Base-by-base conservation (phyloP, 2,329 filamentous ascomycete genomes). In the Trichoderma harzianum region DNA sequence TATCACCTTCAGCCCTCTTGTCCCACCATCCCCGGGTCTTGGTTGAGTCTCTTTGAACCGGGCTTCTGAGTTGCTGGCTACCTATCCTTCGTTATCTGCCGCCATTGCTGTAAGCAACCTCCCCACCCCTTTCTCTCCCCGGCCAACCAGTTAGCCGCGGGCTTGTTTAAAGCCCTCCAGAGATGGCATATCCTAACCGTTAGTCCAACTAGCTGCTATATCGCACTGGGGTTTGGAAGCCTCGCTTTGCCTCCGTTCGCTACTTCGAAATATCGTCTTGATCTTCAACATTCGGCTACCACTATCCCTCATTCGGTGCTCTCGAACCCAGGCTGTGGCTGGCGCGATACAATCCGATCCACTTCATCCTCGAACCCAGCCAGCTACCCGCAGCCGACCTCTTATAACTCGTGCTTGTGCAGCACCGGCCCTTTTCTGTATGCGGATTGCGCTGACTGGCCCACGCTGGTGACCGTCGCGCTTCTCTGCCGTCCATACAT, bases 1-100 rank as follows among this genome's bases (percentile, higher is more conserved):
- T 72, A 70, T 74, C 74, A 74, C 76, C 30, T 74, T 77, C 77
- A 77, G 77, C 77, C 66, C 66, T 78, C 74, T 76, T 76, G 79
- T 80, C 77, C 78, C 77, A 78, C 78, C 78, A 70, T 72, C 58
- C 55, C 51, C 62, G 34, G 63, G 55, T 26, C 39, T 57, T 36
- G 34, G 34, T 36, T 69, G 39, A 65, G 60, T 30, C 36, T 32
- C 34, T 69, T 8, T 10, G 26, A 34, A 74, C 74, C 71, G 73
- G 73, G 75, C 73, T 53, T 53, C 71, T 73, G 73, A 70, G 26
- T 72, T 75, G 57, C 69, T 71, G 69, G 75, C 64, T 73, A 36
- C 34, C 34, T 36, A 69, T 68, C 75, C 74, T 73, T 74, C 74
- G 73, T 75, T 75, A 73, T 72, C 72, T 71, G 18, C 72, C 70